Conservation (phyloP, 1,284 basidiomycete species). For the Ceratobasidium sp. region DNA sequence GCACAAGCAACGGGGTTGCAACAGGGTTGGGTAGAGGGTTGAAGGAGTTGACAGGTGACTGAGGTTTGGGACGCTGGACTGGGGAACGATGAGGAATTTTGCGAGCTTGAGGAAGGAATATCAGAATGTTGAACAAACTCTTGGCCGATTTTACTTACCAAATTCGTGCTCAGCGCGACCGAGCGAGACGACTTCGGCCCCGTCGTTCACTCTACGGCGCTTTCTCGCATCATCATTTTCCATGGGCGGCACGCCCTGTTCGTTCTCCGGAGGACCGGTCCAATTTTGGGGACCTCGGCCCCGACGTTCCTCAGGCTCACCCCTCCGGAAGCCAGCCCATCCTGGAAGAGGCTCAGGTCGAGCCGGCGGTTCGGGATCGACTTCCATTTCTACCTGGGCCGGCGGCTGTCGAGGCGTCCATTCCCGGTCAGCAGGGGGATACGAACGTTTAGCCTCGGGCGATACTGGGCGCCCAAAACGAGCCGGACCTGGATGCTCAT, state of each 20-base stretch:
- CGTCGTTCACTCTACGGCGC: slow-evolving; percentile 23
- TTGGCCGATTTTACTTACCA: neutral
- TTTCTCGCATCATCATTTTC: slow-evolving; percentile 20
- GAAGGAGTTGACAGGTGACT: slow-evolving; percentile 15
- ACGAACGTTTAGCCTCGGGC: neutral
- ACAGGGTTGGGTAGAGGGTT: slow-evolving; percentile 1
- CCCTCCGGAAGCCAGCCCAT: slow-evolving; percentile 19
- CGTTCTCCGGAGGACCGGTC: neutral
- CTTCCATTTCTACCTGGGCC: slow-evolving; percentile 12
- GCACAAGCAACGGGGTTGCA: neutral
- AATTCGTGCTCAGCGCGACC: slow-evolving; percentile 15
- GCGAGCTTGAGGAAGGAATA: slow-evolving; percentile 6
- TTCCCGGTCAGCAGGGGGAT: slow-evolving; percentile 2
- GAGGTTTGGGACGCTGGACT: slow-evolving; percentile 3
- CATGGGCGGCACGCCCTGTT: neutral
- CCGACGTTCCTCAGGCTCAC: slow-evolving; percentile 13
- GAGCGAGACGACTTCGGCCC: neutral
- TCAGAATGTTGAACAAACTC: neutral
- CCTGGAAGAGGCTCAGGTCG: slow-evolving; percentile 19
- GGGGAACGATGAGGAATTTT: slow-evolving; percentile 26
- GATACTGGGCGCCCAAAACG: neutral
- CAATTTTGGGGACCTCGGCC: slow-evolving; percentile 13
- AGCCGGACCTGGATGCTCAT: neutral
- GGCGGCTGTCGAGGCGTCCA: slow-evolving; percentile 7
- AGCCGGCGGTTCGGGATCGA: slow-evolving; percentile 2